Conservation (phyloP, 192 early-diverging fungal species). For the Tieghemiomyces parasiticus region DNA sequence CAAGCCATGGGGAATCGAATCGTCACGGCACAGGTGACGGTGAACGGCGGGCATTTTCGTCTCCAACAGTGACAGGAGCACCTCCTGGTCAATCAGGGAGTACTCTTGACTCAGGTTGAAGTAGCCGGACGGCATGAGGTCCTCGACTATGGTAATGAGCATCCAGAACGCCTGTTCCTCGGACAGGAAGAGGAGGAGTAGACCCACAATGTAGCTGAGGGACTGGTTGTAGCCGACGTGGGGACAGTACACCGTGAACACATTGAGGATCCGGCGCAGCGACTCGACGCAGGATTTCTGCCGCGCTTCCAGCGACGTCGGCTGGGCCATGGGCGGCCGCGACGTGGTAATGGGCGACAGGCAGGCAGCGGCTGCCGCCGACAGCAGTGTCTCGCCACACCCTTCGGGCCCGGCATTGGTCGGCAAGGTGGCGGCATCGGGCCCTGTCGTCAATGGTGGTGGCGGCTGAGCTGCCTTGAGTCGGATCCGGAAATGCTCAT, state of each 20-base stretch:
- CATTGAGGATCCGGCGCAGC: constrained; percentile 47
- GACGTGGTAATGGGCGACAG: no score
- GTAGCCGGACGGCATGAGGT: constrained; percentile 36
- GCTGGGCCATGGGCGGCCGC: no score
- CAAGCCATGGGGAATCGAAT: background rate
- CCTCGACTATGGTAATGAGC: constrained; percentile 54
- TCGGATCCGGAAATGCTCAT: constrained; percentile 45
- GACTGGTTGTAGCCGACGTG: constrained; percentile 74
- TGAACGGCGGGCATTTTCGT: constrained; percentile 8
- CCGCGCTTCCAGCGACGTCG: background rate
- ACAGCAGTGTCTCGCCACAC: no score
- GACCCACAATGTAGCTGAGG: constrained; percentile 62
- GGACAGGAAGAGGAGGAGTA: constrained; percentile 51
- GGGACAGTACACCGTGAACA: constrained; percentile 54
- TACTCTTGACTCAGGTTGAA: constrained; percentile 12
- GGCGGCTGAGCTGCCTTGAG: constrained; percentile 14
- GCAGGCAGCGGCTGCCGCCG: no score
- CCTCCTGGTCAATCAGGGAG: constrained; percentile 10
- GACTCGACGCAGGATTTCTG: constrained; percentile 19
- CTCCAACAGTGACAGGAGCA: constrained; percentile 5
- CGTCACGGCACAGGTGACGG: constrained; percentile 8
- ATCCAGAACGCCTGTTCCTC: constrained; percentile 74
- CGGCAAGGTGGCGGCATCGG: constrained; percentile 27
- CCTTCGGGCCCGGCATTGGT: no score
- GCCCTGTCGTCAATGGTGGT: no score